Conservation (phyloP, 257 asterid genomes). For the Gardenia jasminoides region DNA sequence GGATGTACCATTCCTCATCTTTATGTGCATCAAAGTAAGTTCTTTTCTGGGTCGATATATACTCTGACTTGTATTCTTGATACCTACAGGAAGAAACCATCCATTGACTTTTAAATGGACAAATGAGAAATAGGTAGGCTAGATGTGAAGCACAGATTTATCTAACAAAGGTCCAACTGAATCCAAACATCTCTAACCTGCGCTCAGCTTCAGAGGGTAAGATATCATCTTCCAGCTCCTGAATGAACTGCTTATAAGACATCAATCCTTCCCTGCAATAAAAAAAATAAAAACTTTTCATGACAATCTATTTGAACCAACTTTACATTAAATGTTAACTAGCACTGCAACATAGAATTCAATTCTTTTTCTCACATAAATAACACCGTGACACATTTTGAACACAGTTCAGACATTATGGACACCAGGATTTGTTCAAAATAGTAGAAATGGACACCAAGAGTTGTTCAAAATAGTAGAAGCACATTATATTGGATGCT, state of each 20-base stretch:
- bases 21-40: constrained; percentile 81
- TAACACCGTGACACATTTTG: not conserved
- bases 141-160: not conserved
- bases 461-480: not conserved
- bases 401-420: not conserved
- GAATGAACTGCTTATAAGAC: constrained; percentile 99
- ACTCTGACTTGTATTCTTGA: constrained; percentile 91
- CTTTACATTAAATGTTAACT: not conserved
- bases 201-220: constrained; percentile 95
- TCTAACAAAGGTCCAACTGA: not conserved
- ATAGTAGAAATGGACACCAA: not conserved
- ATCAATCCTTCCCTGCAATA: constrained; percentile 89
- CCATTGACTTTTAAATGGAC: constrained; percentile 12
- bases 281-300: not conserved
- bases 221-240: constrained; percentile 99
- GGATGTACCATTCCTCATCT: constrained; percentile 86
- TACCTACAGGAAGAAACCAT: constrained; percentile 45
- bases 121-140: not conserved
- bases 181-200: constrained; percentile 54
- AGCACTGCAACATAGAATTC: not conserved
- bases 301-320: not conserved
- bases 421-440: not conserved
- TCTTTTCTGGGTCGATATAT: constrained; percentile 78
- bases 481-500: not conserved
- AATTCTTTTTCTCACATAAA: not conserved